Evolutionary conservation across 805 yeast species (phyloP), one percentile per base, ranked within the genome.

Genomic region (Wickerhamomyces hampshirensis): DNA sequence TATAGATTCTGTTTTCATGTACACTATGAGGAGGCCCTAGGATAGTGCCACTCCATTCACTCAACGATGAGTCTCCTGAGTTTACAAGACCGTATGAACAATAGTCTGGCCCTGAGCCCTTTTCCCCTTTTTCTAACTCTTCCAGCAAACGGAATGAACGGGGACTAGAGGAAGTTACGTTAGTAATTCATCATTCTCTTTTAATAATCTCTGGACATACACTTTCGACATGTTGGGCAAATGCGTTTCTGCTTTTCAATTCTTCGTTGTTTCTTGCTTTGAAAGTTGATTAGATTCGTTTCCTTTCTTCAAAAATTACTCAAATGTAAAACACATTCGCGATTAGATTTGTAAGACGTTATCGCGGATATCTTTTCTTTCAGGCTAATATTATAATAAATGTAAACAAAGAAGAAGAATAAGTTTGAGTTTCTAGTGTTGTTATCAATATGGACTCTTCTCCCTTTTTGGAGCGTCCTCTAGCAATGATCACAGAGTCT

Each of bases 121-220:
- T 93, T 58, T 93, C 99, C 33, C 98, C 98, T 54, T 91, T 91
- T 61, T 94, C 99, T 47, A 93, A 71, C 65, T 93, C 99, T 64
- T 93, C 99, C 44, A 93, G 72, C 23, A 93, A 75, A 58, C 95
- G 84, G 64, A 93, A 93, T 59, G 86, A 89, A 63, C 99, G 79
- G 48, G 99, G 99, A 28, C 84, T 77, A 46, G 8, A 7, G 18
- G 18, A 26, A 11, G 31, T 11, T 18, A 12, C n/a, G 34, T 29
- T 29, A 29, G 28, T 33, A 11, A 5, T 12, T 12, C 24, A 5
- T 9, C 28, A 23, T 15, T 15, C n/a, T n/a, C n/a, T n/a, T n/a
- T 8, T 14, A 28, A 16, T 11, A 21, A 5, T 19, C 5, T 5
- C 11, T n/a, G 12, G 10, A 66, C 75, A 35, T 59, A 69, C 75